Conservation (phyloP, 495 filamentous ascomycete genomes). For the Penicillium atrosanguineum region DNA sequence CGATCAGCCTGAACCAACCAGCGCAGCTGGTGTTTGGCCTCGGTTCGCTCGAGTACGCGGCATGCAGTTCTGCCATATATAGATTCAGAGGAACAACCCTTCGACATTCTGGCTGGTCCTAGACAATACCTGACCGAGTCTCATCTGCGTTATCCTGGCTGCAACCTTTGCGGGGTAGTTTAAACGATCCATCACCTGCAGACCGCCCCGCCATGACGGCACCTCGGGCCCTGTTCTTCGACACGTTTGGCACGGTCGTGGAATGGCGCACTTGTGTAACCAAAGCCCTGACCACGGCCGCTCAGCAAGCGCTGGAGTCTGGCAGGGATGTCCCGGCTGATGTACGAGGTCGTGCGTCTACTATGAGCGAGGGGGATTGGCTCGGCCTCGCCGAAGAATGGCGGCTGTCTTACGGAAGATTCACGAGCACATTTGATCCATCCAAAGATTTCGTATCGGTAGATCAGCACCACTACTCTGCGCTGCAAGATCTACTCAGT, state of each 20-base stretch:
- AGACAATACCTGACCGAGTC: background rate
- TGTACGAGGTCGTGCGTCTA: conserved; percentile 45
- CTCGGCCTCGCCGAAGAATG: conserved; percentile 62
- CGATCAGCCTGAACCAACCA: conserved; percentile 11
- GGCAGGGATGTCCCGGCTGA: conserved; percentile 40
- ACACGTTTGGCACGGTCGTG: conserved; percentile 76
- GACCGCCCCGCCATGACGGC: conserved; percentile 24
- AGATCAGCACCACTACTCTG: conserved; percentile 67
- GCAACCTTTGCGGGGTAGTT: background rate
- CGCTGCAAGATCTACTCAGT: conserved; percentile 55
- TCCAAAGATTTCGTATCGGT: conserved; percentile 51
- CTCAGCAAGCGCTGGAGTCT: conserved; percentile 42
- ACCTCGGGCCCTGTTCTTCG: conserved; percentile 55
- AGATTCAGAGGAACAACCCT: background rate
- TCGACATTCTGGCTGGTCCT: background rate
- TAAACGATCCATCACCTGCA: background rate
- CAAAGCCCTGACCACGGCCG: conserved; percentile 42
- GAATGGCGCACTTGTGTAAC: conserved; percentile 66
- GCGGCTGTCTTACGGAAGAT: conserved; percentile 60
- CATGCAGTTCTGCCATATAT: conserved; percentile 3
- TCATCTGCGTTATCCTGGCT: background rate
- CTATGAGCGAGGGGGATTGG: conserved; percentile 59
- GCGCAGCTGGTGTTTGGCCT: conserved; percentile 1
- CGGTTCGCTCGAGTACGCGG: conserved; percentile 7
- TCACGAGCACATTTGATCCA: conserved; percentile 51